These are phyloP conservation scores for Podaxis pistillaris DNA, from an alignment of 768 basidiomycete genomes.

Conservation along the genomic window DNA sequence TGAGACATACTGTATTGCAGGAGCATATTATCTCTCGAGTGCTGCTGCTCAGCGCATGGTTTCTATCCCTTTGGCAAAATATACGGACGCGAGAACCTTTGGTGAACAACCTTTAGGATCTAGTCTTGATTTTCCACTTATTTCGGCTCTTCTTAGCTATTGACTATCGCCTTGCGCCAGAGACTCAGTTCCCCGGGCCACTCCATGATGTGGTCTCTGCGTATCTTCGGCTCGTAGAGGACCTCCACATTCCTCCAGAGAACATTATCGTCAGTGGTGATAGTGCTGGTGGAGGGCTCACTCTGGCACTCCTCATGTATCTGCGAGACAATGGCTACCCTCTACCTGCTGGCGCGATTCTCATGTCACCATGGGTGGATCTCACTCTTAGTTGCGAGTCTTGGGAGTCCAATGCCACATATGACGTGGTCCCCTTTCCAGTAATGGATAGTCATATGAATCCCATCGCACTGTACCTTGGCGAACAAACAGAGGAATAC, in stretches of 20 bases:
- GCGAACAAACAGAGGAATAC: conserved; percentile 74
- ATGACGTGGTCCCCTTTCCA: conserved; percentile 78
- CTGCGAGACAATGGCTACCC: conserved; percentile 88
- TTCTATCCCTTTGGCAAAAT: conserved; percentile 88
- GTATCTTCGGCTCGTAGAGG: conserved; percentile 84
- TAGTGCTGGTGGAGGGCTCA: conserved; percentile 89
- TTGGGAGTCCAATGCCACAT: conserved; percentile 94
- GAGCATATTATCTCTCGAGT: conserved; percentile 91
- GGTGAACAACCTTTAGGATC: conserved; percentile 28
- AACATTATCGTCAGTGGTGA: conserved; percentile 90
- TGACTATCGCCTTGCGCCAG: conserved; percentile 95
- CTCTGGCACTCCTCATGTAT: conserved; percentile 87
- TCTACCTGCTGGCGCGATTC: conserved; percentile 79
- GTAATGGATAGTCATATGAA: conserved; percentile 81
- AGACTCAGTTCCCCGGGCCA: conserved; percentile 91
- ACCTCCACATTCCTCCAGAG: conserved; percentile 86
- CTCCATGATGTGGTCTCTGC: conserved; percentile 81
- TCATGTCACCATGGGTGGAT: conserved; percentile 94
- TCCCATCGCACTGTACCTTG: conserved; percentile 92
- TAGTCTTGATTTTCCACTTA: conserved; percentile 2
- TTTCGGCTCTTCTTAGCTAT: conserved; percentile 54
- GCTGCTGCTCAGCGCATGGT: conserved; percentile 88
- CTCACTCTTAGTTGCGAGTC: conserved; percentile 97
- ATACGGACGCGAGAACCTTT: conserved; percentile 87
- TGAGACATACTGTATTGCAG: conserved; percentile 32